A percentile compares a stretch with the other conserved stretches of the same genome.
These are phyloP conservation scores for Pilobolus umbonatus DNA, from an alignment of 192 early-diverging fungal genomes.

Conservation along the genomic window DNA sequence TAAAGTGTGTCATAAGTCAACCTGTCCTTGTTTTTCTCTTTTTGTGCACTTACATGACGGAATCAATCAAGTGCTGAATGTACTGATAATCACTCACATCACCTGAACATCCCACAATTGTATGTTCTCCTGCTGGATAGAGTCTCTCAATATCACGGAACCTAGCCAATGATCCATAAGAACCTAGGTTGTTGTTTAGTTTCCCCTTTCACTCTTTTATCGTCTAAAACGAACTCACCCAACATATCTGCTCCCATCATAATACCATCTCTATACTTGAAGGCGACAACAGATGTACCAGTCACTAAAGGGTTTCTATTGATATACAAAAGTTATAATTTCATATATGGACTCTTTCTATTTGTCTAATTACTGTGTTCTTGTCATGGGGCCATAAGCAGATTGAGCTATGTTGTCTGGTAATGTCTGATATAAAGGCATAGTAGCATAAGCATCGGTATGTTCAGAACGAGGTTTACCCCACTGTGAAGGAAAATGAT, in stretches of 20 bases:
- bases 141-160: conserved; percentile 89
- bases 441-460: conserved; percentile 49
- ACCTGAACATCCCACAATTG: conserved; percentile 87
- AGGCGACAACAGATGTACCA: conserved; percentile 88
- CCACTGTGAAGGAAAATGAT: conserved; percentile 76
- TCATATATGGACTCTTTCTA: neutral
- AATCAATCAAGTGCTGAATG: conserved; percentile 77
- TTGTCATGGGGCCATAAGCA: conserved; percentile 45
- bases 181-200: conserved; percentile 48
- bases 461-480: conserved; percentile 64
- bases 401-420: conserved; percentile 44
- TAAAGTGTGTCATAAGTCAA: conserved; percentile 29
- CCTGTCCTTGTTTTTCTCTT: neutral
- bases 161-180: conserved; percentile 89
- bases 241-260: conserved; percentile 96
- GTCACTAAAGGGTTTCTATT: conserved; percentile 79
- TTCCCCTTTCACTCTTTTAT: neutral
- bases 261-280: conserved; percentile 96
- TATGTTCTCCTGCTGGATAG: conserved; percentile 71
- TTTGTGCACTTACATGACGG: conserved; percentile 54
- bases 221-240: conserved; percentile 47
- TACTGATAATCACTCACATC: conserved; percentile 95
- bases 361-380: conserved; percentile 48
- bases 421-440: conserved; percentile 46
- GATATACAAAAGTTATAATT: conserved; percentile 9